Evolutionary conservation across 805 yeast species (phyloP), one percentile per base, ranked within the genome.

Genomic region (Starmerella apis): DNA sequence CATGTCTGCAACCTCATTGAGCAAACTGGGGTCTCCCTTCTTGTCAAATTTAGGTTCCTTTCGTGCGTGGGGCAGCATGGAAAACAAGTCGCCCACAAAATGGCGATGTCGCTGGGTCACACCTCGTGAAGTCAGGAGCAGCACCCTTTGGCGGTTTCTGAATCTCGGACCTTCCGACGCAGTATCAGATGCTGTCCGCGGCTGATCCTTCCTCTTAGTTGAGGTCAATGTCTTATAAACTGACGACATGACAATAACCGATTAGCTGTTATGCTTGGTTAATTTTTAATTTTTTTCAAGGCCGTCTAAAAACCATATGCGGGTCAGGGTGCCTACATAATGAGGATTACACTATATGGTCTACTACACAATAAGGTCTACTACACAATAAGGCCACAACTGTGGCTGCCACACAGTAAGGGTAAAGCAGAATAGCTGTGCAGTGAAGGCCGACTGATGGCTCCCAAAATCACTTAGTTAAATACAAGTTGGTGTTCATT

Each of bases 21-120:
- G 75, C 66, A 87, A 90, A 65, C 78, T 77, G 56, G 90, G 74
- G 66, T 86, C 85, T 65, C 88, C 85, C 69, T 92, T 92, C 51
- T 88, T 81, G 68, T 92, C 98, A 62, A 90, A 75, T 66, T 92
- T 92, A 54, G 96, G 94, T 69, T 92, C 98, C 64, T 88, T 90
- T 66, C 96, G 80, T 37, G 95, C 82, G 65, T 92, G 98, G 50
- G 98, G 98, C 65, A 92, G 70, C 65, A 92, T 71, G 20, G 78
- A 68, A 57, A 79, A 71, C 55, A 92, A 70, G 69, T 92, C 97
- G 58, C 77, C 76, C 56, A 92, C 86, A 62, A 92, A 71, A 68
- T 92, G 97, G 63, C 98, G 87, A 65, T 92, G 97, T 71, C 98
- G 82, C 53, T 51, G 86, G 25, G 95, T 87, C 50, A 90, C 84